Percentiles rank a stretch among this genome's conserved stretches.
Conservation (phyloP, 352 stramenopile species). For the Globisporangium recalcitrans region DNA sequence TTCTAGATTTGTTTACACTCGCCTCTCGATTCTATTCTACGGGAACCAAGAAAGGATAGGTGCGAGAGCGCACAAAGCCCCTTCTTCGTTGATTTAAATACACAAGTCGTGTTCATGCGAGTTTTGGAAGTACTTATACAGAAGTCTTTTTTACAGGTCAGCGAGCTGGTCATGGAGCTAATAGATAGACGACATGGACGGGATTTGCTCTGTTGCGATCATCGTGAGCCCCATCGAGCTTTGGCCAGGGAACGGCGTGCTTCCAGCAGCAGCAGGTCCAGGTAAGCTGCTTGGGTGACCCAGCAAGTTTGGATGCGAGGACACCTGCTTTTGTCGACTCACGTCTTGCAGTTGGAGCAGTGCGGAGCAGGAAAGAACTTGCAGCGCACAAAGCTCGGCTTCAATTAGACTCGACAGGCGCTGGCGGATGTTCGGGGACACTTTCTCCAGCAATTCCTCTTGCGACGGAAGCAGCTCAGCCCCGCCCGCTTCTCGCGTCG, state of each 20-base stretch:
- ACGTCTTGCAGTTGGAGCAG: constrained; percentile 50
- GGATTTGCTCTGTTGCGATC: constrained; percentile 50
- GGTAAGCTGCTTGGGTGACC: constrained; percentile 15
- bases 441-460: constrained; percentile 72
- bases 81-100: background rate
- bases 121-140: constrained; percentile 14
- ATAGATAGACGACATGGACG: constrained; percentile 53
- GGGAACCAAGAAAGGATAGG: background rate
- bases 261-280: background rate
- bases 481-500: constrained; percentile 16
- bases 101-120: background rate
- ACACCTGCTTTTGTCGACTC: constrained; percentile 18
- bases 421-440: constrained; percentile 62
- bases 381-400: constrained; percentile 69
- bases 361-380: constrained; percentile 75
- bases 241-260: constrained; percentile 16
- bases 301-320: constrained; percentile 25
- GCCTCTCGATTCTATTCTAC: background rate
- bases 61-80: background rate
- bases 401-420: constrained; percentile 72
- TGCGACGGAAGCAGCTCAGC: constrained; percentile 49
- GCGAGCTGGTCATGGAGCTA: constrained; percentile 16
- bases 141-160: constrained; percentile 11
- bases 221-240: constrained; percentile 36
- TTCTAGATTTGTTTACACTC: background rate